phyloP scores from a whole-genome alignment of 1,139 yeast genomes.

The Saccharomyces pastorianus region DNA sequence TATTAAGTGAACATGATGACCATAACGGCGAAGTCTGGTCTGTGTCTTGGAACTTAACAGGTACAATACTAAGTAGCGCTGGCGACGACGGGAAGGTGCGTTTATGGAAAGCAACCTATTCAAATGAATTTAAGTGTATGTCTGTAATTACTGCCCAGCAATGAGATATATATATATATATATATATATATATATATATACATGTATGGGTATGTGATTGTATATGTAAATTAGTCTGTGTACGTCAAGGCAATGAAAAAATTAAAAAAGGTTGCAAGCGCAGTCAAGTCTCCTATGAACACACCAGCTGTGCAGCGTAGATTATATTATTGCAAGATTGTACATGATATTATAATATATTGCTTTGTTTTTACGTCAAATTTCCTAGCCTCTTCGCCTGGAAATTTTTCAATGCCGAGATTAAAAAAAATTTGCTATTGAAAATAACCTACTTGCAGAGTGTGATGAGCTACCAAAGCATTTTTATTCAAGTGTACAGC shows the following conservation, averaged over 20 bases:
- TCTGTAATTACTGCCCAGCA: conserved; percentile 72
- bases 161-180: neutral
- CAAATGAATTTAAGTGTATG: conserved; percentile 86
- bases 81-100: conserved; percentile 93
- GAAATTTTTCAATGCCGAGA: neutral
- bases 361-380: neutral
- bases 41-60: conserved; percentile 90
- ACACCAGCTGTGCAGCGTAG: too few relatives aligned
- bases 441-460: neutral
- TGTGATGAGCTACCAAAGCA: neutral
- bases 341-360: neutral
- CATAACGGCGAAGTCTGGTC: conserved; percentile 93
- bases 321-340: too few relatives aligned
- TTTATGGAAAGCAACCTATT: conserved; percentile 83
- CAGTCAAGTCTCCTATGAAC: too few relatives aligned
- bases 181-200: too few relatives aligned
- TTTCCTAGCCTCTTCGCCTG: neutral
- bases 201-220: neutral
- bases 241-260: neutral
- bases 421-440: neutral
- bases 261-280: too few relatives aligned
- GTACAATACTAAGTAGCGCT: conserved; percentile 87
- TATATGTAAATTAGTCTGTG: neutral
- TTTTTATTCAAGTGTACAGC: neutral
- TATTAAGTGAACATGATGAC: conserved; percentile 55